A percentile compares a stretch with the other conserved stretches of the same genome.
Evolutionary conservation across 2,329 filamentous ascomycete genomes (phyloP).

Genomic region (Cladophialophora immunda): DNA sequence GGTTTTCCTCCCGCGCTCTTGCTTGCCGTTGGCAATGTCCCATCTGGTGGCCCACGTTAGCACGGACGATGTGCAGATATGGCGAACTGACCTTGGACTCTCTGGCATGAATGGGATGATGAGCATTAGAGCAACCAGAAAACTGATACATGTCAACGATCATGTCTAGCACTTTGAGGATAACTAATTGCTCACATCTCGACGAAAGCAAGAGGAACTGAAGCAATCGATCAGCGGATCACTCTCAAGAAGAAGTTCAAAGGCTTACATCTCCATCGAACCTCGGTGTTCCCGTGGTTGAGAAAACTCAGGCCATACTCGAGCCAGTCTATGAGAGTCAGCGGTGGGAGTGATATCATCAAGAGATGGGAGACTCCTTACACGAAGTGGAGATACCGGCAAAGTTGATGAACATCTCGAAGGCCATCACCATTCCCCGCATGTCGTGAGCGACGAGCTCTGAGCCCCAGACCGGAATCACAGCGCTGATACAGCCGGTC

Average conservation of each 20-base stretch:
- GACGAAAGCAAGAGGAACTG: constrained; percentile 2
- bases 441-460: constrained; percentile 74
- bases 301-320: constrained; percentile 10
- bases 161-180: neutral
- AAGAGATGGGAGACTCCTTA: neutral
- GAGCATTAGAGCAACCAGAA: constrained; percentile 2
- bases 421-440: constrained; percentile 56
- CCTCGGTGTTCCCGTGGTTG: neutral
- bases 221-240: neutral
- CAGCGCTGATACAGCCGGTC: constrained; percentile 74
- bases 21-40: constrained; percentile 8
- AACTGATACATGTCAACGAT: constrained; percentile 1
- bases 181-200: neutral
- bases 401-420: constrained; percentile 14
- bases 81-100: neutral
- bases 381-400: neutral
- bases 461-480: constrained; percentile 75
- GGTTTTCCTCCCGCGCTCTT: constrained; percentile 6
- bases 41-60: neutral
- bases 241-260: neutral
- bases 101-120: constrained; percentile 12
- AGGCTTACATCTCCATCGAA: constrained; percentile 11
- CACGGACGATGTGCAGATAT: neutral
- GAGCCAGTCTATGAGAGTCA: constrained; percentile 7
- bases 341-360: neutral